phyloP scores from a whole-genome alignment of 2,329 filamentous ascomycete species.

The Penicillium italicum region DNA sequence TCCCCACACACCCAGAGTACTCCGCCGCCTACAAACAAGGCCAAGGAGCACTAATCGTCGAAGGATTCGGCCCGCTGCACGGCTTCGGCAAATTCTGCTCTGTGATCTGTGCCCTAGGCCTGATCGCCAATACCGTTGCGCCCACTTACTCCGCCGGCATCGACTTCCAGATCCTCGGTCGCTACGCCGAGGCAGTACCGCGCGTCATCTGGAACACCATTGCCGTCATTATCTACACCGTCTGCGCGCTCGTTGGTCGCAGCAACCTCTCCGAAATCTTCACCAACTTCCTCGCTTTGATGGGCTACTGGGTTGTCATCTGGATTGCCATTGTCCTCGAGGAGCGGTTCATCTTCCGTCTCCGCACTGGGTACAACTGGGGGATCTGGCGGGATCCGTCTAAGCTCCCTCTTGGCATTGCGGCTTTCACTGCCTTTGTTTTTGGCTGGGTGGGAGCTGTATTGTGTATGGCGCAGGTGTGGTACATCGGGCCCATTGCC shows the following conservation, averaged over 20 bases:
- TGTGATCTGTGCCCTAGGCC: slow-evolving; percentile 60
- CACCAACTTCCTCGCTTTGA: slow-evolving; percentile 65
- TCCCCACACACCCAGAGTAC: slow-evolving; percentile 53
- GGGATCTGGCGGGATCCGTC: slow-evolving; percentile 56
- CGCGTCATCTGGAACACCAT: slow-evolving; percentile 63
- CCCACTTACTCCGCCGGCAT: slow-evolving; percentile 63
- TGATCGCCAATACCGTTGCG: slow-evolving; percentile 64
- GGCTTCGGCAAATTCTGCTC: slow-evolving; percentile 65
- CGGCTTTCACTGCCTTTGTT: slow-evolving; percentile 59
- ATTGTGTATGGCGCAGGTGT: slow-evolving; percentile 66
- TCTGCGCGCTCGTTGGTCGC: slow-evolving; percentile 62
- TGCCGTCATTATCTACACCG: slow-evolving; percentile 59
- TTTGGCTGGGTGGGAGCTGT: slow-evolving; percentile 64
- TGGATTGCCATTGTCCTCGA: slow-evolving; percentile 59
- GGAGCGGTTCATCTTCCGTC: slow-evolving; percentile 61
- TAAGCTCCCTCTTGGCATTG: slow-evolving; percentile 60
- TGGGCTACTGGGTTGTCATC: slow-evolving; percentile 67
- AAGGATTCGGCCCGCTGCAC: slow-evolving; percentile 57
- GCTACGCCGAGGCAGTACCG: slow-evolving; percentile 56
- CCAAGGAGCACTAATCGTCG: slow-evolving; percentile 62
- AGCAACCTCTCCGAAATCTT: slow-evolving; percentile 61
- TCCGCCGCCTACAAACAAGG: slow-evolving; percentile 55
- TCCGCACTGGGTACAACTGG: slow-evolving; percentile 56
- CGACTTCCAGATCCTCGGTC: slow-evolving; percentile 65
- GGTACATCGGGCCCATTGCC: slow-evolving; percentile 64